Conservation (phyloP, 768 basidiomycete species). For the Thelephora ganbajun region DNA sequence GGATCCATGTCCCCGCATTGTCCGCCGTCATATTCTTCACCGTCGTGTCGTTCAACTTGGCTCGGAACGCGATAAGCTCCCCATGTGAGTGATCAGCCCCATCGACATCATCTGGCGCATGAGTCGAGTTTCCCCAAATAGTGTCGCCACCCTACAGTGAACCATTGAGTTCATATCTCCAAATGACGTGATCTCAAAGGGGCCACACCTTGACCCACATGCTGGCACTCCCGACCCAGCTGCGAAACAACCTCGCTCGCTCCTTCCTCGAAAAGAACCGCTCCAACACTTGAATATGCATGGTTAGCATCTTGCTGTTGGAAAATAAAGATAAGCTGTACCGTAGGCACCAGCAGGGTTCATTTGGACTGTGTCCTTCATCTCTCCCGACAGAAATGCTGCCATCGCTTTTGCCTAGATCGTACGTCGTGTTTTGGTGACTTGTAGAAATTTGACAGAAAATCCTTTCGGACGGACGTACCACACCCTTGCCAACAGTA, state of each 20-base stretch:
- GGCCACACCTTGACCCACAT: constrained; percentile 76
- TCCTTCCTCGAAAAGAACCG: constrained; percentile 87
- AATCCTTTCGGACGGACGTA: constrained; percentile 20
- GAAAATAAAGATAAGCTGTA: constrained; percentile 10
- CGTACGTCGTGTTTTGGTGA: neutral
- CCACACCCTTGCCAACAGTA: constrained; percentile 46
- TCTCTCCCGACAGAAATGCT: constrained; percentile 90
- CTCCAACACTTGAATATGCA: constrained; percentile 42
- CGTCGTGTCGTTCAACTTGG: constrained; percentile 11
- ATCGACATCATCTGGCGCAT: constrained; percentile 68
- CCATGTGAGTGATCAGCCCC: constrained; percentile 55
- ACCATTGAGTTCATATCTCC: neutral
- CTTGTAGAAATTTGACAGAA: neutral
- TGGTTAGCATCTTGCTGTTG: neutral
- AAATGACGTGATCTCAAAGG: neutral
- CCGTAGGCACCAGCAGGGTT: constrained; percentile 71
- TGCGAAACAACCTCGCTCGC: constrained; percentile 78
- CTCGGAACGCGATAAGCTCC: constrained; percentile 70
- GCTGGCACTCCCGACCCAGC: constrained; percentile 90
- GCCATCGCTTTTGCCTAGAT: constrained; percentile 85
- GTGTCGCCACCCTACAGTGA: constrained; percentile 54
- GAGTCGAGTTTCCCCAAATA: constrained; percentile 67
- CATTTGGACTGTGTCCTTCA: constrained; percentile 85
- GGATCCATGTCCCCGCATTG: constrained; percentile 64
- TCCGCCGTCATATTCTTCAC: constrained; percentile 62